phyloP scores from a whole-genome alignment of 371 early-diverging fungal species.

The Rhizopus arrhizus region DNA sequence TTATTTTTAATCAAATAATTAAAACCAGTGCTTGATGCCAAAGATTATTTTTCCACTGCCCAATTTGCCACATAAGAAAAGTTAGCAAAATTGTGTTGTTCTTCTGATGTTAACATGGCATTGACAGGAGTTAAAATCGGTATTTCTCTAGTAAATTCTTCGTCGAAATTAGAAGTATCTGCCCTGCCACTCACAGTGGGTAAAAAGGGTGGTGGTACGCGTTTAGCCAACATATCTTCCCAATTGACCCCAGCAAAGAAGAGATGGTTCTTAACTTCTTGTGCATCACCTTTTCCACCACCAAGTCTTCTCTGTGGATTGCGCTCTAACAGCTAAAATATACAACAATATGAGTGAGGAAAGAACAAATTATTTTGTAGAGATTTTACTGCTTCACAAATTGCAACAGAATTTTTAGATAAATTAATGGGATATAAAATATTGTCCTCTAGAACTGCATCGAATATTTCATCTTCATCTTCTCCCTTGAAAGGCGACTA shows the following conservation, averaged over 20 bases:
- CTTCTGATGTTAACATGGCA: conserved; percentile 67
- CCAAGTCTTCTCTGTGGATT: conserved; percentile 87
- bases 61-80: conserved; percentile 92
- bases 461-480: conserved; percentile 93
- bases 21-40: too few relatives aligned
- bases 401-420: conserved; percentile 82
- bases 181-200: conserved; percentile 77
- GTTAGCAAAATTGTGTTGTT: conserved; percentile 86
- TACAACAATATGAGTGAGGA: neutral
- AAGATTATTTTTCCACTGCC: conserved; percentile 42
- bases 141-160: conserved; percentile 87
- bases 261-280: conserved; percentile 87
- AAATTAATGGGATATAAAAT: conserved; percentile 87
- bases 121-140: conserved; percentile 90
- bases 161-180: conserved; percentile 93
- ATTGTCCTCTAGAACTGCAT: conserved; percentile 88
- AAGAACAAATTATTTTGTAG: neutral
- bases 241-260: conserved; percentile 92
- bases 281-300: conserved; percentile 76
- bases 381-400: conserved; percentile 73
- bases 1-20: too few relatives aligned
- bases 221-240: conserved; percentile 82
- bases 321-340: conserved; percentile 70
- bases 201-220: conserved; percentile 81
- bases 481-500: conserved; percentile 90